A percentile compares a stretch with the other conserved stretches of the same genome.
phyloP scores from a whole-genome alignment of 768 basidiomycete genomes.

The Rhizopogon vinicolor region DNA sequence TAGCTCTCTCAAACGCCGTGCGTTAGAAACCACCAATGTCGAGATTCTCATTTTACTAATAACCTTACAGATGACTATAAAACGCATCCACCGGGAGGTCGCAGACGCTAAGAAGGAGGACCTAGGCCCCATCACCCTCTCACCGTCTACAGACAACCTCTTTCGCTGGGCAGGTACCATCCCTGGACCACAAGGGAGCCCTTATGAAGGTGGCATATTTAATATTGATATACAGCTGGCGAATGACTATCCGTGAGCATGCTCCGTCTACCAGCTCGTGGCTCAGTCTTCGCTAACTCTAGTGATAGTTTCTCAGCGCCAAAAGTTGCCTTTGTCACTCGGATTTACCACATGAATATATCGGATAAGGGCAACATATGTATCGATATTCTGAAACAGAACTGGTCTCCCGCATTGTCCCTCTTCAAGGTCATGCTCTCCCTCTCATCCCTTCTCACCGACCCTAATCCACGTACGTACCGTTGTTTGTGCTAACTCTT shows the following conservation, averaged over 20 bases:
- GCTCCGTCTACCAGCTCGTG: slow-evolving; percentile 1
- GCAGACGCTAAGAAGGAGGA: slow-evolving; percentile 81
- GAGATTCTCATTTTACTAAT: not conserved
- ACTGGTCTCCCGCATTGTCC: slow-evolving; percentile 93
- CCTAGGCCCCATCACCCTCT: slow-evolving; percentile 64
- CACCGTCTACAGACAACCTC: slow-evolving; percentile 60
- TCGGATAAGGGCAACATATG: slow-evolving; percentile 76
- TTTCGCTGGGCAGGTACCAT: slow-evolving; percentile 74
- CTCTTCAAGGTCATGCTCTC: slow-evolving; percentile 94
- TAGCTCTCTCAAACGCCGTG: slow-evolving; percentile 18
- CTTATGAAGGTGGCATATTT: slow-evolving; percentile 79
- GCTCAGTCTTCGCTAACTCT: slow-evolving; percentile 2
- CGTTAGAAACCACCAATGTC: not conserved
- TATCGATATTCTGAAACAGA: slow-evolving; percentile 88
- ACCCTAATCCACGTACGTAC: slow-evolving; percentile 85
- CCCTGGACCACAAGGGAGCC: slow-evolving; percentile 78
- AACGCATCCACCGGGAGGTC: slow-evolving; percentile 82
- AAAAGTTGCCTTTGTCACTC: slow-evolving; percentile 67
- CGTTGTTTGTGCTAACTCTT: not conserved
- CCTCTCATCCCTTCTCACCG: slow-evolving; percentile 86
- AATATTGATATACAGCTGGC: slow-evolving; percentile 61
- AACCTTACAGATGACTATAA: slow-evolving; percentile 53
- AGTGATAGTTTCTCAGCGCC: slow-evolving; percentile 69
- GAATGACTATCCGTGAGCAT: slow-evolving; percentile 73
- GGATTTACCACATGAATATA: slow-evolving; percentile 90